Base-by-base conservation (phyloP, 345 rosid genomes). In the Fremontodendron californicum region DNA sequence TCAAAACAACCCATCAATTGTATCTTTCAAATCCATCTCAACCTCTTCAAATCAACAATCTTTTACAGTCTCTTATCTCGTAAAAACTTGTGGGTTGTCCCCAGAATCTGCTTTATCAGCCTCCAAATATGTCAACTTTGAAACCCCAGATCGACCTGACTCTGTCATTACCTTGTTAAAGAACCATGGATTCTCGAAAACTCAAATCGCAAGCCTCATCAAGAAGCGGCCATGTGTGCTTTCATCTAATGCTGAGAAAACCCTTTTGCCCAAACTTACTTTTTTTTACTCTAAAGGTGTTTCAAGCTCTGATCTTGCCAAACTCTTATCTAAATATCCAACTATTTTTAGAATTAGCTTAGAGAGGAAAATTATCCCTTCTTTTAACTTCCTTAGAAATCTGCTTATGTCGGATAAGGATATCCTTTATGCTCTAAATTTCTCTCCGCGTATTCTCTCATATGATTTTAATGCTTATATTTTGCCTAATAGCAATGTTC, bases 11-110 rank as follows among this genome's bases (percentile, higher is more conserved):
- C 29, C 9, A 21, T 55, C 61, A 8, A 42, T 42, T 8, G 1
- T 42, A 42, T 23, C 29, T 55, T 5, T 21, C 31, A 55, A 55
- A 29, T 29, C 39, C 18, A 27, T 15, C 39, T 61, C 68, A 33
- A 75, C 18, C 27, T 2, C 27, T 35, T 64, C 78, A 9, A 71
- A 35, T 43, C 33, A 70, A 31, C 27, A 21, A 23, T 70, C 82
- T 0, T 82, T 85, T 58, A 64, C 84, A 16, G 76, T 82, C 25
- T 86, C 85, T 19, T 86, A 81, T 81, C 88, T 84, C 65, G 52
- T 81, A 0, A 74, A 78, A 7, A 54, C 52, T 19, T 80, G 58
- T 73, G 88, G 85, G 70, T 71, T 89, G 9, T 85, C 87, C 9
- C 77, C 73, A 1, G 71, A 63, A 62, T 62, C 45, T 9, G 68